phyloP scores from a whole-genome alignment of 345 rosid species.

The Syzygium aqueum region DNA sequence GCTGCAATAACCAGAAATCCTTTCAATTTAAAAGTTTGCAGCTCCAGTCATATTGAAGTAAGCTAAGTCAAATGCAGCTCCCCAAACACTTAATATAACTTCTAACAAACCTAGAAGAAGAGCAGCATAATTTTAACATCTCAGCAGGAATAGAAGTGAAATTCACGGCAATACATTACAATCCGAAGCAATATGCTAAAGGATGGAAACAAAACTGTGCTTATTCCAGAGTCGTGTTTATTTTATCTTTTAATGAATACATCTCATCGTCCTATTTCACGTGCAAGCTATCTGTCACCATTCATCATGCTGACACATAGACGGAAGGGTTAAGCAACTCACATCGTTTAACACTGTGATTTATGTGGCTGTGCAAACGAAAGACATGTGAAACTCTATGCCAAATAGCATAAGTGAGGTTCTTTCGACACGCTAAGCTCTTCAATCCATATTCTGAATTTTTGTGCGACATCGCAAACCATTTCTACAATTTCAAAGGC shows the following conservation, averaged over 20 bases:
- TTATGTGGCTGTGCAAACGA: neutral
- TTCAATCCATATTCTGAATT: neutral
- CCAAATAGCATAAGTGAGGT: neutral
- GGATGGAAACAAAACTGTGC: neutral
- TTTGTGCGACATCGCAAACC: neutral
- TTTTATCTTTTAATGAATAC: neutral
- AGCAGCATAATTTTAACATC: neutral
- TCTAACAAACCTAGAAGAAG: neutral
- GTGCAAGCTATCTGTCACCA: neutral
- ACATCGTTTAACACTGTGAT: neutral
- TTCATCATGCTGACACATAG: neutral
- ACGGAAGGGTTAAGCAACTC: neutral
- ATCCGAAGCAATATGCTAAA: neutral
- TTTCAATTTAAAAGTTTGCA: neutral
- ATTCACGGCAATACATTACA: neutral
- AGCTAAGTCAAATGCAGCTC: neutral
- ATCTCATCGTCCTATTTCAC: neutral
- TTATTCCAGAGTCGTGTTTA: neutral
- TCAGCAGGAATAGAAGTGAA: neutral
- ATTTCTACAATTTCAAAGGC: neutral
- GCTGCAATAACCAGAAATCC: neutral
- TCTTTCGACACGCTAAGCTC: neutral
- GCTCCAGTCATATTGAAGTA: neutral
- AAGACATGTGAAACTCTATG: neutral
- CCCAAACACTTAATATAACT: neutral